Evolutionary conservation across 306 rosid genomes (phyloP).

Genomic region (Luffa aegyptiaca): DNA sequence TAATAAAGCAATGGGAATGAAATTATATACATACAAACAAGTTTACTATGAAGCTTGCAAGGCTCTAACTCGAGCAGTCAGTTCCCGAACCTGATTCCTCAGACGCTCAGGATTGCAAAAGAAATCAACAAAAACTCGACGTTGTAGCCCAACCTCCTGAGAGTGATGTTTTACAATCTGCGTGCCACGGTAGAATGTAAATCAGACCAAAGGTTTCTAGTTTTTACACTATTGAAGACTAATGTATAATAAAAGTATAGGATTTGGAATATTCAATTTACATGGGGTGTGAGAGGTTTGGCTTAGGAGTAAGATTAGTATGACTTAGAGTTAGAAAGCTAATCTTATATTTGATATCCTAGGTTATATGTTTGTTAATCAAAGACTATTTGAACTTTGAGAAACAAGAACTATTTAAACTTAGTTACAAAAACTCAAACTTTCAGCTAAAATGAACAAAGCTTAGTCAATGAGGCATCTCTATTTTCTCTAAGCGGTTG

Average conservation of each 20-base stretch:
- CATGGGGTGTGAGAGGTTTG: too few relatives aligned
- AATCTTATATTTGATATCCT: too few relatives aligned
- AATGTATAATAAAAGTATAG: not conserved
- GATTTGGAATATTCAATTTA: not conserved
- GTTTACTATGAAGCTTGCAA: constrained; percentile 55
- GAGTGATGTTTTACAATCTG: constrained; percentile 94
- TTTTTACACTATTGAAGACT: not conserved
- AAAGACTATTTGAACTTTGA: too few relatives aligned
- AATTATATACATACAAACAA: not conserved
- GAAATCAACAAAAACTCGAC: constrained; percentile 86
- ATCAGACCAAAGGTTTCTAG: not conserved
- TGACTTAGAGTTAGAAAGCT: not conserved
- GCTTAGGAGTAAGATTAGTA: not conserved
- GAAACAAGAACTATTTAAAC: not conserved
- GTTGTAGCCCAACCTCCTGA: constrained; percentile 77
- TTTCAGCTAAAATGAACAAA: not conserved
- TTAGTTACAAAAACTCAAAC: not conserved
- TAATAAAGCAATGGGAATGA: not conserved
- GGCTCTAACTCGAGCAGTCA: constrained; percentile 75
- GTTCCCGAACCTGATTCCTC: constrained; percentile 79
- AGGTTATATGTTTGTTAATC: too few relatives aligned
- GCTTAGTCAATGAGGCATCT: too few relatives aligned
- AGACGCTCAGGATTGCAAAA: constrained; percentile 86
- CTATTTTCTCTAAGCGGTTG: too few relatives aligned
- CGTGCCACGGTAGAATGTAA: constrained; percentile 3